Evolutionary conservation across 495 filamentous ascomycete species (phyloP), one percentile per base, ranked within the genome.

Genomic region (Zalerion maritima): DNA sequence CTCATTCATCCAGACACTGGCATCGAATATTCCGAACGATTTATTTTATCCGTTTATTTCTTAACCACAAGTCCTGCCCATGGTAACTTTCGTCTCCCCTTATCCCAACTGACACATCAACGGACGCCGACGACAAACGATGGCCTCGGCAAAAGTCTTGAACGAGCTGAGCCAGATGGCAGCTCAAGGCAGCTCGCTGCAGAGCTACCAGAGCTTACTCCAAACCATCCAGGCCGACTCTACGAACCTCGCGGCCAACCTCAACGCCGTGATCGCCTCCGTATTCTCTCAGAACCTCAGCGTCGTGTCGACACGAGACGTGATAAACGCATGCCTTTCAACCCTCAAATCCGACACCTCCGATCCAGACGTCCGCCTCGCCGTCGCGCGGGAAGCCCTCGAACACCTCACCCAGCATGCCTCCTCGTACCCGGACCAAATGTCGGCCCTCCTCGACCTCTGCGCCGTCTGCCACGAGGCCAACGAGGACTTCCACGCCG

Each of bases 381-480:
- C 69, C 36, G 72, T 80, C 19, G 81, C 79, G 32, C 63, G 70
- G 34, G 67, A 76, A 41, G 69, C 78, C 16, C 59, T 87, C 21
- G 58, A 64, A 24, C 57, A 72, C 21, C 65, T 93, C 18, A 60
- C 67, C 34, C 63, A 34, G 31, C 70, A 28, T 67, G 69, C 45
- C 60, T 76, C 40, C 60, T 78, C 33, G 3, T 82, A 80, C 3
- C 81, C 81, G 43, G 91, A 96, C 53, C 82, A 94, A 51, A 73
- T 79, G 35, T 81, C 84, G 41, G 66, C 75, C 1, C 64, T 96
- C 29, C 77, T 84, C 26, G 73, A 84, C 41, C 66, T 83, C 14
- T 63, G 92, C 4, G 89, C 91, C 3, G 68, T 79, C 29, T 81
- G 84, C 14, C 76, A 89, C 58, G 83, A 94, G 49, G 52, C 51